Base-by-base conservation (phyloP, 495 filamentous ascomycete genomes). In the Filosporella fistucella region DNA sequence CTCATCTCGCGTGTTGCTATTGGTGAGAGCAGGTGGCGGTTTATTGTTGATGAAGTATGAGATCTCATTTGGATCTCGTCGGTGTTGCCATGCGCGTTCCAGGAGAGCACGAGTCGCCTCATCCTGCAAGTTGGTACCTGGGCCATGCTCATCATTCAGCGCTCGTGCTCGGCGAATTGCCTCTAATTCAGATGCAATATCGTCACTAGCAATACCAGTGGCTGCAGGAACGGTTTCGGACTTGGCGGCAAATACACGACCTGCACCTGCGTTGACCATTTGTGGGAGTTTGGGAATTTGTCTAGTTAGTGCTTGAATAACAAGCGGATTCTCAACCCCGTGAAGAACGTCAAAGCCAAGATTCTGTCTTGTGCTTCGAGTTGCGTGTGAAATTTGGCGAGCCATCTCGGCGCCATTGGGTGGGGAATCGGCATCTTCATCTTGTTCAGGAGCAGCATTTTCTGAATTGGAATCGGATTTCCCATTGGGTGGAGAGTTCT, bases 351-450 rank as follows among this genome's bases (percentile, higher is more conserved):
- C 78, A n/a, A 66, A 66, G 40, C 66, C 64, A 34, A 70, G 72
- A 44, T 67, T 68, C 11, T 70, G 75, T 25, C 82, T 76, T 3
- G 81, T 87, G 40, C 84, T 88, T 11, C 86, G 80, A 10, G 86
- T 90, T 13, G 81, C 78, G 53, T 89, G 85, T 30, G 83, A 86
- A 23, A 77, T 77, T 14, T 84, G 82, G 4, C 85, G 75, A 41
- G 85, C 83, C 85, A 89, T 89, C 50, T 72, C 72, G 1, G 76
- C 70, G 0, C 82, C 83, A 0, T 77, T 64, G 14, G 62, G 41
- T 14, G 62, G 44, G 20, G 45, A 47, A n/a, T 74, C 71, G 16
- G 60, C 57, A 33, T 72, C 69, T 20, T 62, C 56, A 9, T 58
- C 60, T 14, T 72, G 67, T 6, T 69, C 64, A 14, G 73, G 71